These are phyloP conservation scores for Sanghuangporus weigelae DNA, from an alignment of 1,284 basidiomycete genomes.

Conservation along the genomic window DNA sequence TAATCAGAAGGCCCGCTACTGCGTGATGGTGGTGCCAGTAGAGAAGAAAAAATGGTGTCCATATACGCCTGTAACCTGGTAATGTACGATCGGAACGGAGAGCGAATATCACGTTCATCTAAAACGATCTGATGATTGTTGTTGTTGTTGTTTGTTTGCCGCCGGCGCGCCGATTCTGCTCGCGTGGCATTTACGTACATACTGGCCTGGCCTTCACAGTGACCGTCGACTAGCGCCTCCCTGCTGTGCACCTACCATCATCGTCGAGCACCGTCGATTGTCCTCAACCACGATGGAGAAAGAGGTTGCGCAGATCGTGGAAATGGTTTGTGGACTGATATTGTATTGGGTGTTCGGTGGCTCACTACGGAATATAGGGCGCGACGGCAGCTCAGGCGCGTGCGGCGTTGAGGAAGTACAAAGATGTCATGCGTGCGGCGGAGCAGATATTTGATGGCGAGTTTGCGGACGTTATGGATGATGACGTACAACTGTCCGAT, in stretches of 20 bases:
- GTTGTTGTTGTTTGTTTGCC: background rate
- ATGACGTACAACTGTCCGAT: slow-evolving; percentile 15
- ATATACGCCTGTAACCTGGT: background rate
- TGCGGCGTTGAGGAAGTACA: slow-evolving; percentile 18
- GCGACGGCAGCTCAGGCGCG: slow-evolving; percentile 18
- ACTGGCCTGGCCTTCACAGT: background rate
- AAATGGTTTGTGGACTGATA: slow-evolving; percentile 14
- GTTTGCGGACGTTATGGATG: slow-evolving; percentile 64
- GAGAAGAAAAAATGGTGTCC: background rate
- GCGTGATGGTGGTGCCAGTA: background rate
- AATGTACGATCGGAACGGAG: background rate
- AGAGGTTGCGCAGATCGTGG: slow-evolving; percentile 19
- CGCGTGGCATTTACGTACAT: background rate
- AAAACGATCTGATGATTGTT: background rate
- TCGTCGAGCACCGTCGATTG: background rate
- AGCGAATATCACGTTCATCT: background rate
- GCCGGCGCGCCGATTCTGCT: background rate
- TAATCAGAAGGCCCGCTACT: background rate
- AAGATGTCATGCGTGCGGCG: slow-evolving; percentile 58
- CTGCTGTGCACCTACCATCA: slow-evolving; percentile 1
- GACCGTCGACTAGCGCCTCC: background rate
- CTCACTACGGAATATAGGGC: slow-evolving; percentile 6
- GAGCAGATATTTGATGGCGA: slow-evolving; percentile 79
- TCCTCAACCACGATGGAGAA: slow-evolving; percentile 12
- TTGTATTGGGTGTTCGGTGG: background rate